Percentiles rank a stretch among this genome's conserved stretches.
phyloP scores from a whole-genome alignment of 1,139 yeast species.

The Hemisphaericaspora subhashii region DNA sequence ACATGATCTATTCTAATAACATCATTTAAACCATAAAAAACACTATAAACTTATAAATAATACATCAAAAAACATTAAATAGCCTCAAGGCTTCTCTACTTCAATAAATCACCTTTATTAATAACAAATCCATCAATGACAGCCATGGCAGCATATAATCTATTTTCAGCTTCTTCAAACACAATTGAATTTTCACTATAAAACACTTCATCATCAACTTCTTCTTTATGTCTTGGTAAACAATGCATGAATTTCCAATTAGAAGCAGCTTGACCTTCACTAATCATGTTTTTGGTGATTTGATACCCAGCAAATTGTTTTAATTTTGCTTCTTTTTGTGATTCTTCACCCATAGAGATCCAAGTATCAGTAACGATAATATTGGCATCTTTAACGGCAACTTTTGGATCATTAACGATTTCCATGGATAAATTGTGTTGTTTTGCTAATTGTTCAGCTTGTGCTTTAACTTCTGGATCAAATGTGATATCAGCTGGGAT shows the following conservation, averaged over 20 bases:
- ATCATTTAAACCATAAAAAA: slow-evolving; percentile 1
- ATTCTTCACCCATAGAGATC: slow-evolving; percentile 97
- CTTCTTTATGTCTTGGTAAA: slow-evolving; percentile 92
- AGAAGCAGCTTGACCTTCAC: slow-evolving; percentile 53
- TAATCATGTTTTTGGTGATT: slow-evolving; percentile 66
- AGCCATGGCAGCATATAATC: slow-evolving; percentile 95
- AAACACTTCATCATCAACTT: slow-evolving; percentile 90
- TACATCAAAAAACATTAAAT: not conserved
- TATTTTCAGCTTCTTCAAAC: slow-evolving; percentile 93
- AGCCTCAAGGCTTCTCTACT: slow-evolving; percentile 8
- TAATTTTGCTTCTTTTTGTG: slow-evolving; percentile 67
- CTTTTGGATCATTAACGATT: slow-evolving; percentile 69
- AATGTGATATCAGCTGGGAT: slow-evolving; percentile 76
- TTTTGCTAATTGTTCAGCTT: slow-evolving; percentile 54
- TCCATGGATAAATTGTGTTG: slow-evolving; percentile 57
- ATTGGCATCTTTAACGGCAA: slow-evolving; percentile 73
- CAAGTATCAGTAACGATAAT: slow-evolving; percentile 95
- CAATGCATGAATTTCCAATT: slow-evolving; percentile 96
- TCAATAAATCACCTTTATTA: slow-evolving; percentile 64
- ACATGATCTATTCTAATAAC: slow-evolving; percentile 6
- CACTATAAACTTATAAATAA: not conserved
- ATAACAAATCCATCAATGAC: slow-evolving; percentile 86
- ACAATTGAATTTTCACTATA: slow-evolving; percentile 83
- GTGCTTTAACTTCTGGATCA: slow-evolving; percentile 53
- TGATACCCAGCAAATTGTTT: slow-evolving; percentile 86